phyloP scores from a whole-genome alignment of 257 asterid species.

The Penstemon davidsonii region DNA sequence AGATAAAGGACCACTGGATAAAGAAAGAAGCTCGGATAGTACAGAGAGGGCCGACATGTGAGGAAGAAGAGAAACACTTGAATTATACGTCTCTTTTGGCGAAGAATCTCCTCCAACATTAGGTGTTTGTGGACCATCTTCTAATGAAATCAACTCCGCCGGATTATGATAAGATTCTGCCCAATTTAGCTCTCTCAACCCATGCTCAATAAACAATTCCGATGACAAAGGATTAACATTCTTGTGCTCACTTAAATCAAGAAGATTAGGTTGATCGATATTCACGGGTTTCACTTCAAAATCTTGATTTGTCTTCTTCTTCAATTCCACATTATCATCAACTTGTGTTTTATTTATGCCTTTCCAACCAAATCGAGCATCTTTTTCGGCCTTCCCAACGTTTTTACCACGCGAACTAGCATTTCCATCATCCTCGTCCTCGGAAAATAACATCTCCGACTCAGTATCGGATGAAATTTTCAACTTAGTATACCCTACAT shows the following conservation, averaged over 20 bases:
- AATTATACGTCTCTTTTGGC: constrained; percentile 29
- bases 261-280: constrained; percentile 41
- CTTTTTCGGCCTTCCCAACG: constrained; percentile 26
- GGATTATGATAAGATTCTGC: constrained; percentile 33
- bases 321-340: constrained; percentile 27
- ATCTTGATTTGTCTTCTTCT: constrained; percentile 29
- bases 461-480: constrained; percentile 83
- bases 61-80: constrained; percentile 31
- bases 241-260: constrained; percentile 34
- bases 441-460: constrained; percentile 66
- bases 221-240: constrained; percentile 27
- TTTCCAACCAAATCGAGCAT: constrained; percentile 25
- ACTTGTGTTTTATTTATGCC: constrained; percentile 23
- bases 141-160: constrained; percentile 39
- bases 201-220: constrained; percentile 27
- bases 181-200: constrained; percentile 43
- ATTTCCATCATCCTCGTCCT: constrained; percentile 68
- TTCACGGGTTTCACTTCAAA: constrained; percentile 31
- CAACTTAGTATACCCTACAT: constrained; percentile 67
- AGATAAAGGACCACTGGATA: constrained; percentile 37
- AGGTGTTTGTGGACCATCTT: constrained; percentile 32
- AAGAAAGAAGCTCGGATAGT: constrained; percentile 55
- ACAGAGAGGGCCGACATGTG: constrained; percentile 46
- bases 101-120: constrained; percentile 24
- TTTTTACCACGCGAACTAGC: constrained; percentile 27